phyloP scores from a whole-genome alignment of 495 filamentous ascomycete species.

The Aspergillus haitiensis region DNA sequence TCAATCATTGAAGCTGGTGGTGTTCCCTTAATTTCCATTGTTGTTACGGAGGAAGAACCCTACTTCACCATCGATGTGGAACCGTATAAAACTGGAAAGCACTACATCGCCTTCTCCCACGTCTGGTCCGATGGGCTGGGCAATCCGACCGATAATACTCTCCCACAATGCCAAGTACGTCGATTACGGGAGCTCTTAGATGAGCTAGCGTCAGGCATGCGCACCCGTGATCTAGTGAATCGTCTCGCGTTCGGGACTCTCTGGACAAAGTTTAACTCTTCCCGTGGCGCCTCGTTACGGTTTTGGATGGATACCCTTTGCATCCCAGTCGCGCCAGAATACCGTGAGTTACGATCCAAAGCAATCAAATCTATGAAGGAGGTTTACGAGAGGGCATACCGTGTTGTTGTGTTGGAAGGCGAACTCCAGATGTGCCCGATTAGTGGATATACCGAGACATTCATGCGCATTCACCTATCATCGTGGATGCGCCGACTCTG shows the following conservation, averaged over 20 bases:
- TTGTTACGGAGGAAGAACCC: conserved; percentile 3
- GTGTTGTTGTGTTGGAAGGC: conserved; percentile 1
- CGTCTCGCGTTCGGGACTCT: conserved; percentile 6
- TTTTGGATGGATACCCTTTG: conserved; percentile 16
- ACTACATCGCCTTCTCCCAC: conserved; percentile 13
- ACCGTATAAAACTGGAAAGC: conserved; percentile 4
- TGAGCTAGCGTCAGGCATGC: conserved; percentile 6
- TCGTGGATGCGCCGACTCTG: conserved; percentile 13
- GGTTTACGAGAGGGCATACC: conserved; percentile 10
- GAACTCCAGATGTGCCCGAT: conserved; percentile 5
- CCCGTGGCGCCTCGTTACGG: conserved; percentile 7
- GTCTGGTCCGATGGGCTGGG: conserved; percentile 12
- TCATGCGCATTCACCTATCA: conserved; percentile 9
- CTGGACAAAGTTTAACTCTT: conserved; percentile 8
- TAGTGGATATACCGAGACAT: conserved; percentile 2
- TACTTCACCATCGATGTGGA: conserved; percentile 1
- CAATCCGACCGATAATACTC: conserved; percentile 6
- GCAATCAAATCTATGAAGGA: conserved; percentile 10
- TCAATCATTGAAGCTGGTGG: conserved; percentile 1
- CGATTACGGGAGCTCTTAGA: conserved; percentile 1
- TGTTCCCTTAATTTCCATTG: conserved; percentile 1
- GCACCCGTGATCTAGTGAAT: conserved; percentile 6
- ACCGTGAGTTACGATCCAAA: conserved; percentile 1
- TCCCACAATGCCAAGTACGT: conserved; percentile 4
- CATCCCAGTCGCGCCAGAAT: conserved; percentile 5